Base-by-base conservation (phyloP, 2,329 filamentous ascomycete species). In the Trichoderma citrinoviride region DNA sequence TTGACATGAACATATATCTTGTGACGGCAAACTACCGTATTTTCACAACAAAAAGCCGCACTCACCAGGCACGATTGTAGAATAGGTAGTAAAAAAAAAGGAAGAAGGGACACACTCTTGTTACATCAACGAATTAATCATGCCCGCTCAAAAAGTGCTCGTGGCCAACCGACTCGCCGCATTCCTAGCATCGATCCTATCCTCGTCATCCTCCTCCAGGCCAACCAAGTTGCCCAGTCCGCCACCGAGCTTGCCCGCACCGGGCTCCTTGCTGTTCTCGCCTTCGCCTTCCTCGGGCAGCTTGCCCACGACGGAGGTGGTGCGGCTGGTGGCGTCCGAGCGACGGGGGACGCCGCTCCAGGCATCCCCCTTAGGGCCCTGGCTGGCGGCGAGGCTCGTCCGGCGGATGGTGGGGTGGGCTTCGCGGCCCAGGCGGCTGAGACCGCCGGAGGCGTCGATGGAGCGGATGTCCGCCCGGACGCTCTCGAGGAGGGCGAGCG, bases 351-450 rank as follows among this genome's bases (percentile, higher is more conserved):
- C 93, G 65, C 95, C 95, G 72, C 92, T 97, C 95, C 95, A 99
- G 17, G 95, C 90, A 77, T 99, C 95, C n/a, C 95, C 95, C 80
- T 96, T 96, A 56, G 95, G 94, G 0, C 95, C 95, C 78, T 99
- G 95, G 72, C 91, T 95, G 53, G 91, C 91, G 17, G 91, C 91
- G 69, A 97, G 79, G 76, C 87, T 94, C 27, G 89, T 79, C 67
- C 94, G 87, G 62, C 95, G 87, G 5, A 19, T n/a, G 40, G 88
- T 80, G 2, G 95, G 94, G 75, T 97, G 92, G 17, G 90, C 82
- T 78, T 99, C 95, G 65, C 95, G 88, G 47, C 95, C 95, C 40
- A 99, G 84, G 47, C 95, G 87, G 72, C 90, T 95, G 52, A 99
- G 85, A 12, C 95, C 95, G 62, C 95, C 95, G 7, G 90, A 93